Conservation (phyloP, 805 yeast genomes). For the Blastobotrys robertii region DNA sequence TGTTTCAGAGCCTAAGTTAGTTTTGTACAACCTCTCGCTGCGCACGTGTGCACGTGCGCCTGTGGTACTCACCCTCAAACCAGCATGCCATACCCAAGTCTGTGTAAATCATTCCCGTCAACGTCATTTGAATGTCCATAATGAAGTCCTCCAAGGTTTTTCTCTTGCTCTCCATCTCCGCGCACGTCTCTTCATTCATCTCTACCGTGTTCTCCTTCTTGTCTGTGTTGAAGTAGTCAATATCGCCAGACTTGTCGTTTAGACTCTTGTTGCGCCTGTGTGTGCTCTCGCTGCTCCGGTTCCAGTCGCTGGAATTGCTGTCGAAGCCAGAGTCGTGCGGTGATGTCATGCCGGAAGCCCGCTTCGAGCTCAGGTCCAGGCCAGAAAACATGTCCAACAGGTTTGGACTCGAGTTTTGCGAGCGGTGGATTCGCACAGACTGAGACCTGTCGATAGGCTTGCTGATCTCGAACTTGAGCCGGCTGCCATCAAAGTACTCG, state of each 20-base stretch:
- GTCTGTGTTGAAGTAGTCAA: not conserved
- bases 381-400: constrained; percentile 17
- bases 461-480: no score
- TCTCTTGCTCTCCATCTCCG: constrained; percentile 9
- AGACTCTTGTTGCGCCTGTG: constrained; percentile 16
- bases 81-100: constrained; percentile 24
- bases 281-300: not conserved
- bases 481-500: no score
- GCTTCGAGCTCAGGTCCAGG: constrained; percentile 7
- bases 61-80: constrained; percentile 12
- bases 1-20: constrained; percentile 22
- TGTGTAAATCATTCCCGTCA: constrained; percentile 22
- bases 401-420: constrained; percentile 17
- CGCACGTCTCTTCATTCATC: not conserved
- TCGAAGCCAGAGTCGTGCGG: constrained; percentile 6
- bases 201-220: not conserved
- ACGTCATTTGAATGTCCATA: constrained; percentile 15
- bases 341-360: not conserved
- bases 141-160: constrained; percentile 13
- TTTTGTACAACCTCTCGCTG: no score
- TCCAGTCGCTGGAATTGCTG: not conserved
- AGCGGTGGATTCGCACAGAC: constrained; percentile 8
- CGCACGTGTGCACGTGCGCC: no score
- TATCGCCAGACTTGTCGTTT: constrained; percentile 5
- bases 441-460: constrained; percentile 1